Conservation (phyloP, 2,329 filamentous ascomycete species). For the Fusarium sp. region DNA sequence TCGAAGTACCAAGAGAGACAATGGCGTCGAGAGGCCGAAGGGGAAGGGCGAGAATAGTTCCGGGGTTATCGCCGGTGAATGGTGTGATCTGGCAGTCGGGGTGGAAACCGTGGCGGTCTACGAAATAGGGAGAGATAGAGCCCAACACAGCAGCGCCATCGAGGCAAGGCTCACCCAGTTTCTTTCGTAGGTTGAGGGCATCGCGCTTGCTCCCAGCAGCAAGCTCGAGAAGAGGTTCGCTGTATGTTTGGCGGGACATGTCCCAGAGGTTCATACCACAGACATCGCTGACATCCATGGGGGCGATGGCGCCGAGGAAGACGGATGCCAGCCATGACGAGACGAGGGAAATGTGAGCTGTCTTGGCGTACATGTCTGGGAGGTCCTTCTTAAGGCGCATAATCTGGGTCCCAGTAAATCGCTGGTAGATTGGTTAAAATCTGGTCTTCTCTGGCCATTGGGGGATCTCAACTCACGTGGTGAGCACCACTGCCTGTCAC, state of each 20-base stretch:
- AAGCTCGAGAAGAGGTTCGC: conserved; percentile 78
- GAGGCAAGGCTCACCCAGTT: conserved; percentile 81
- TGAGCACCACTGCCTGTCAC: conserved; percentile 93
- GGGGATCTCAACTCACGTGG: conserved; percentile 70
- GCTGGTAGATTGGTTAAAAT: conserved; percentile 57
- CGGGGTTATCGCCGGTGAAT: conserved; percentile 95
- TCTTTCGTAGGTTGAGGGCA: conserved; percentile 72
- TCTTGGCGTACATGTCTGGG: conserved; percentile 82
- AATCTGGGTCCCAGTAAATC: conserved; percentile 98
- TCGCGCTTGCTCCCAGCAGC: conserved; percentile 74
- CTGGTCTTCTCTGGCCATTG: conserved; percentile 19
- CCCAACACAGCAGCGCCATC: conserved; percentile 87
- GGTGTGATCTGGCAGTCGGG: conserved; percentile 80
- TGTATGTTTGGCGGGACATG: conserved; percentile 78
- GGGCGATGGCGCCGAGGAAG: conserved; percentile 85
- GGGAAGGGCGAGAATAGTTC: conserved; percentile 91
- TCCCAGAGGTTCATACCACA: conserved; percentile 99
- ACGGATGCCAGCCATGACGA: conserved; percentile 95
- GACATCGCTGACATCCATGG: conserved; percentile 92
- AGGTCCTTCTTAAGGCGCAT: conserved; percentile 84
- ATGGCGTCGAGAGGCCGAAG: conserved; percentile 90
- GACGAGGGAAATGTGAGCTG: conserved; percentile 88
- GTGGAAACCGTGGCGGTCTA: conserved; percentile 80
- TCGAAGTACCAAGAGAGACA: conserved; percentile 92
- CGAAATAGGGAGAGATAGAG: conserved; percentile 80